These are phyloP conservation scores for Hericium erinaceus DNA, from an alignment of 768 basidiomycete species.

Conservation along the genomic window DNA sequence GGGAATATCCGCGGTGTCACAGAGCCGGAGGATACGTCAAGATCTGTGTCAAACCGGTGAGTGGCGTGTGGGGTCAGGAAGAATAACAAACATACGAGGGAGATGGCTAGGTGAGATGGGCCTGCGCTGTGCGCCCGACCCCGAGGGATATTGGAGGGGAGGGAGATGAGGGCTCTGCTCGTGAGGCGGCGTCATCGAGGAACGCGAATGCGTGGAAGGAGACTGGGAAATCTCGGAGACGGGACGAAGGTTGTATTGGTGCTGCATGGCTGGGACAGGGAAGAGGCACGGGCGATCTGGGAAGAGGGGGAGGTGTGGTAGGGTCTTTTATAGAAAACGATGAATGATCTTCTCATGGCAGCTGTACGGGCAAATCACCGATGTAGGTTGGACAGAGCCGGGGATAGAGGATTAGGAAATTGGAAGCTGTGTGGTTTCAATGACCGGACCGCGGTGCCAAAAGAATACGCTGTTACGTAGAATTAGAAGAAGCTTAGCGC, in stretches of 20 bases:
- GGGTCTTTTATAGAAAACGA: not conserved
- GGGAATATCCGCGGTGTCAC: conserved; percentile 52
- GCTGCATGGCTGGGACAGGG: conserved; percentile 4
- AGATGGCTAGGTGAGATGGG: conserved; percentile 13
- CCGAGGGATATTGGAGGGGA: conserved; percentile 11
- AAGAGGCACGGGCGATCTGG: not conserved
- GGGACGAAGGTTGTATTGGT: conserved; percentile 11
- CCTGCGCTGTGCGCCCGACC: conserved; percentile 4
- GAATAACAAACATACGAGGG: conserved; percentile 1
- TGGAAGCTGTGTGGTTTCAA: not conserved
- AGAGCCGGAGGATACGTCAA: conserved; percentile 51
- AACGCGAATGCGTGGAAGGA: conserved; percentile 3
- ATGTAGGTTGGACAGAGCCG: no score
- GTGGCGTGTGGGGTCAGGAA: not conserved
- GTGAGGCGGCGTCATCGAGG: no score
- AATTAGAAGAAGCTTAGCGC: no score
- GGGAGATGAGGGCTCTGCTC: conserved; percentile 8
- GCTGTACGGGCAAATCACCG: no score
- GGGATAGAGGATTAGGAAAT: no score
- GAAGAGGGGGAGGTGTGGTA: not conserved
- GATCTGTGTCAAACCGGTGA: conserved; percentile 32
- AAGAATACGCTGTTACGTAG: no score
- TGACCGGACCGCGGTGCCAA: not conserved
- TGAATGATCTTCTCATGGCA: no score
- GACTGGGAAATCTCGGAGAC: conserved; percentile 12